Evolutionary conservation across 2,329 filamentous ascomycete species (phyloP).

Genomic region (Penicillium italicum): DNA sequence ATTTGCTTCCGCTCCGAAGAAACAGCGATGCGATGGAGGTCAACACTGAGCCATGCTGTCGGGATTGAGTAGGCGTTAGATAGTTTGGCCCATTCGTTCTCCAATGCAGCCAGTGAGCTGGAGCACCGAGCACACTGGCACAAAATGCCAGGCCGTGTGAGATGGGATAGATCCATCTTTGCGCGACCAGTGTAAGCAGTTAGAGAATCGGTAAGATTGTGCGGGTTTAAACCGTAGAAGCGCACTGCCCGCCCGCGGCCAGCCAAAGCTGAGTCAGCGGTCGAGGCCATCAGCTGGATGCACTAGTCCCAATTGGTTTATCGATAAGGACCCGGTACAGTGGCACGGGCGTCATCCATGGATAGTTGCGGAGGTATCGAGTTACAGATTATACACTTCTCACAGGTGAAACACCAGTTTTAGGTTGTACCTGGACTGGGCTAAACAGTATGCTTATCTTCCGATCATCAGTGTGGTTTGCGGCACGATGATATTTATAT

Average conservation of each 20-base stretch:
- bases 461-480: neutral
- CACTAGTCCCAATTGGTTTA: conserved; percentile 19
- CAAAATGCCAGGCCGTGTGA: conserved; percentile 38
- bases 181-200: conserved; percentile 6
- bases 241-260: neutral
- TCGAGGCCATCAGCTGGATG: conserved; percentile 14
- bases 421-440: neutral
- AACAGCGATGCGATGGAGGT: conserved; percentile 37
- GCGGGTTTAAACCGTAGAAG: conserved; percentile 16
- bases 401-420: neutral
- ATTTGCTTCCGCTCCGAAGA: conserved; percentile 37
- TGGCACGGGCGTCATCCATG: neutral
- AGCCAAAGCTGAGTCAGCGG: conserved; percentile 30
- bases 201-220: conserved; percentile 13
- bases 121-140: conserved; percentile 39
- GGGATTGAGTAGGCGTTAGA: conserved; percentile 37
- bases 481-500: neutral
- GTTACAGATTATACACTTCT: neutral
- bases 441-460: neutral
- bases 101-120: conserved; percentile 40
- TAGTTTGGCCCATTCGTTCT: conserved; percentile 42
- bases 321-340: conserved; percentile 15
- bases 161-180: conserved; percentile 35
- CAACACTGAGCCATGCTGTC: conserved; percentile 38
- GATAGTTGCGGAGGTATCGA: neutral